Base-by-base conservation (phyloP, 1,284 basidiomycete species). In the Ceratobasidium sp. region DNA sequence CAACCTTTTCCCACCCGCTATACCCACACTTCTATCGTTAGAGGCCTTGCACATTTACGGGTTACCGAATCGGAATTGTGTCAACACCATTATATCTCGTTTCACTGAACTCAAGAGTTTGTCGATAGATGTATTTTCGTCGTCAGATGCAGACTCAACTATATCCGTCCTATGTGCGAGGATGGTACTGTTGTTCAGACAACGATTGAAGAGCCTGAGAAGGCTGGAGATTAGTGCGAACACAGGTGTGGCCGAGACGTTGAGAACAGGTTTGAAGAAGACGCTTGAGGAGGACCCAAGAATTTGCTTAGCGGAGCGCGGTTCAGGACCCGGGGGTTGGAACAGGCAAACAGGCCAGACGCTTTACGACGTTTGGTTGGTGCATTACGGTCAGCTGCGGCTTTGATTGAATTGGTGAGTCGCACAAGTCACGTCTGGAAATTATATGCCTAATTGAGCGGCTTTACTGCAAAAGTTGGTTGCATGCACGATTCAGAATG, bases 251-350 rank as follows among this genome's bases (percentile, higher is more conserved):
- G 29, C 25, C n/a, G 34, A 25, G 38, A 31, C 53, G 25, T 31
- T 65, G 49, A 65, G 27, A 38, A 52, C 22, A 15, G 62, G 62
- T 20, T 40, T 65, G 62, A 65, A 65, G 27, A 53, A 42, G 22
- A 65, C 62, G 7, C 32, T 65, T 5, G 62, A 54, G 25, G 50
- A 42, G 17, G 49, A 65, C 25, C 17, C 62, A 8, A 53, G 49
- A 27, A 53, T 65, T 20, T 17, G 25, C 3, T 29, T 65, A 15
- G n/a, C n/a, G 6, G 62, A 53, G 31, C 35, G 49, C n/a, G n/a
- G n/a, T n/a, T n/a, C n/a, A n/a, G n/a, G 34, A 15, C 29, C 8
- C 38, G 60, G 32, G 32, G 40, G 32, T 17, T 29, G 31, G 49
- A 31, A 40, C n/a, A 31, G 25, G 27, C 17, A 50, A 2, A 47